Conservation (phyloP, 2,329 filamentous ascomycete species). For the Macrophomina tecta region DNA sequence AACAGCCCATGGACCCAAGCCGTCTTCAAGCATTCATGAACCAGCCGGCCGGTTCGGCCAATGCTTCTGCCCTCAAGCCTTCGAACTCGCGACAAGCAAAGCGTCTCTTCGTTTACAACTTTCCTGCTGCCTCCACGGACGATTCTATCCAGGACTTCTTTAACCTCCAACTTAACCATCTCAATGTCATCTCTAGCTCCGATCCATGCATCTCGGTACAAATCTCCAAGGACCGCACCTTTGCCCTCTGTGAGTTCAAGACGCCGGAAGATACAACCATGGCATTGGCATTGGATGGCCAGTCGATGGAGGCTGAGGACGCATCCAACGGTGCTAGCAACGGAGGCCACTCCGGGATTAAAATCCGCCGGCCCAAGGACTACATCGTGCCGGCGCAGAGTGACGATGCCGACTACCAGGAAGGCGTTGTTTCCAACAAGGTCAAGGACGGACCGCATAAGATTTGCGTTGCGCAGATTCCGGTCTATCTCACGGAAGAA, state of each 20-base stretch:
- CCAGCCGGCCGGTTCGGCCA: conserved; percentile 75
- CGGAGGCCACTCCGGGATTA: conserved; percentile 64
- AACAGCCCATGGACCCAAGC: conserved; percentile 92
- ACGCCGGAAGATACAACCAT: conserved; percentile 86
- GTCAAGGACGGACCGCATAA: conserved; percentile 96
- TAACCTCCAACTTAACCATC: conserved; percentile 94
- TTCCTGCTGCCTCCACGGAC: conserved; percentile 75
- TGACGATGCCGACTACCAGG: conserved; percentile 75
- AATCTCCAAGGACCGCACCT: conserved; percentile 76
- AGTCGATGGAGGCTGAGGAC: conserved; percentile 80
- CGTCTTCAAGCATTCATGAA: conserved; percentile 96
- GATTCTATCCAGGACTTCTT: conserved; percentile 84
- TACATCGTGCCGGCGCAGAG: conserved; percentile 88
- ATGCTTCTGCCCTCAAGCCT: conserved; percentile 83
- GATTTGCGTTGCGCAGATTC: conserved; percentile 89
- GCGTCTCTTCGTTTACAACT: conserved; percentile 85
- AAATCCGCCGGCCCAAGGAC: conserved; percentile 89
- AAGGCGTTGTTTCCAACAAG: conserved; percentile 76
- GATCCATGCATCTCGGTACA: conserved; percentile 88
- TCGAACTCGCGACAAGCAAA: conserved; percentile 94
- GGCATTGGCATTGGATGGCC: conserved; percentile 86
- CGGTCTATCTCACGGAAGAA: conserved; percentile 84
- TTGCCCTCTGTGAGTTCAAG: conserved; percentile 92
- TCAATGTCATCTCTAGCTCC: conserved; percentile 83
- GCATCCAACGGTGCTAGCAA: conserved; percentile 59